Evolutionary conservation across 202 grass and related monocot genomes (phyloP), one percentile per base, ranked within the genome.

Genomic region (Eragrostis tef): DNA sequence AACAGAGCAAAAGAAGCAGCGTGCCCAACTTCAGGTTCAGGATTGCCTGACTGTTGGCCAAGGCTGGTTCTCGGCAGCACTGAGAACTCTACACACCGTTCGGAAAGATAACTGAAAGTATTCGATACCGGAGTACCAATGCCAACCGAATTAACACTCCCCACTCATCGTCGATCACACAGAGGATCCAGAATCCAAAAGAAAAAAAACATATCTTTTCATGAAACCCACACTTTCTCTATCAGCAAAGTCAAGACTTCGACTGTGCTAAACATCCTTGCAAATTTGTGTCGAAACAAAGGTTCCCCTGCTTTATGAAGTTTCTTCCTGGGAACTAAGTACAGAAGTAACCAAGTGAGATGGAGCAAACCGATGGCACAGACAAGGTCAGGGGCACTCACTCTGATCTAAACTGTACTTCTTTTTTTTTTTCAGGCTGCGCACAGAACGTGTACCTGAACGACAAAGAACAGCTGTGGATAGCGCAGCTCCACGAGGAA

Each of bases 401-500:
- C 16, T 70, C 51, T 20, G 50, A 74, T 42, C 71, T 34, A 56
- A 43, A 54, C 48, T 54, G 0, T 51, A 31, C 29, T 6, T 31
- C 29, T 3, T 11, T 25, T 25, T 54, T 19, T 2, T 42, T 19
- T 5, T 17, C 7, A 24, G 20, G 3, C 27, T 46, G 78, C 36
- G 46, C 15, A 58, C 20, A 57, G 53, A 47, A 43, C 2, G 8
- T 53, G n/a, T 53, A 39, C 29, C 73, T n/a, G 58, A 41, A 27
- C 39, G 21, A 39, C 54, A 73, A 64, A 42, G 7, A 39, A 73
- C 44, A 74, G 29, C 68, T 82, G 43, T 72, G 56, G 15, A 57
- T 24, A 7, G 8, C 73, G 61, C 53, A 46, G 2, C 22, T 41
- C 57, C 27, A 49, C 58, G 54, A 71, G 66, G 22, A 74, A 74